These are phyloP conservation scores for Hypoxylon fuscum DNA, from an alignment of 495 filamentous ascomycete genomes.

Conservation along the genomic window DNA sequence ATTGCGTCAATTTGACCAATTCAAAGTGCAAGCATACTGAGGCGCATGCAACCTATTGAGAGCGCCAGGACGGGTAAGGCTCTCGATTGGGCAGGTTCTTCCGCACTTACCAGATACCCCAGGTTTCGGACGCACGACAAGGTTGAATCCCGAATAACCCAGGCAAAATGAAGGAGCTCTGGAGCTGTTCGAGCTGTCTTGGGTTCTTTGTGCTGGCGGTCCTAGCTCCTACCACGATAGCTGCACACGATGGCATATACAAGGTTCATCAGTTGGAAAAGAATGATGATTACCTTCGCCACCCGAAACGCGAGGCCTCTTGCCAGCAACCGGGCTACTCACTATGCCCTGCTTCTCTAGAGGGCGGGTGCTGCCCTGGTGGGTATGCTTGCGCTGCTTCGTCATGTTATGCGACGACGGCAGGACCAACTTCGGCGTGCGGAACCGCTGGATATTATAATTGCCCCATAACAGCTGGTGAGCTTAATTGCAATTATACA, in stretches of 20 bases:
- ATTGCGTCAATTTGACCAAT: neutral
- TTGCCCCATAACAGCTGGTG: conserved; percentile 39
- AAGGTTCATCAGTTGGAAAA: conserved; percentile 50
- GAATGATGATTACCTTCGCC: conserved; percentile 31
- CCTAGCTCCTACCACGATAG: conserved; percentile 20
- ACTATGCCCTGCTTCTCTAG: conserved; percentile 47
- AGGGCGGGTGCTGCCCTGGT: conserved; percentile 56
- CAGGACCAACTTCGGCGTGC: conserved; percentile 48
- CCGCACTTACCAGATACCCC: neutral
- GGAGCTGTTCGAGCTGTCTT: conserved; percentile 40
- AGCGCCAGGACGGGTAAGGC: conserved; percentile 2
- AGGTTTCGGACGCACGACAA: neutral
- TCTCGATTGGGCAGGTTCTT: conserved; percentile 7
- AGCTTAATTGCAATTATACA: too few relatives aligned
- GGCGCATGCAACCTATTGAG: conserved; percentile 5
- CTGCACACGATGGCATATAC: conserved; percentile 15
- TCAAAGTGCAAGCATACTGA: neutral
- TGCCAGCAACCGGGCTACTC: conserved; percentile 36
- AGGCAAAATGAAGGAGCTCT: conserved; percentile 47
- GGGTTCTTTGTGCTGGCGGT: conserved; percentile 39
- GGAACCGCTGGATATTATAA: conserved; percentile 44
- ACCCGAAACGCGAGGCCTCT: conserved; percentile 35
- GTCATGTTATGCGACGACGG: conserved; percentile 55
- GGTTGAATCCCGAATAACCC: conserved; percentile 1
- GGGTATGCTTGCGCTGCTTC: conserved; percentile 53